Percentiles rank a stretch among this genome's conserved stretches.
Evolutionary conservation across 371 early-diverging fungal species (phyloP).

Genomic region (Vairimorpha ceranae): DNA sequence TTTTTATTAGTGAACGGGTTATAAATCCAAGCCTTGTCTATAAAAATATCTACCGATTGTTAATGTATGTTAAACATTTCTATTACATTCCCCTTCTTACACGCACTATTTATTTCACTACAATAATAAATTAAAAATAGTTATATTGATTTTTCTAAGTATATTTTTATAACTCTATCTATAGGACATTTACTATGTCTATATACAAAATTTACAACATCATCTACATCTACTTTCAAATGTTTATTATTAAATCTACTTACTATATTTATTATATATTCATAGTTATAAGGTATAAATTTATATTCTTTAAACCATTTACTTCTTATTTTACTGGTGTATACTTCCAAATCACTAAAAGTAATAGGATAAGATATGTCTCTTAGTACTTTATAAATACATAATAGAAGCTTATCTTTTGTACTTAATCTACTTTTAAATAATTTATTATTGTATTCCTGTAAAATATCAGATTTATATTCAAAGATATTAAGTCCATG

Average conservation of each 20-base stretch:
- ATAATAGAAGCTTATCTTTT: neutral
- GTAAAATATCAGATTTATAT: neutral
- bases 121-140: too few relatives aligned
- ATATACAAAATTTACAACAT: neutral
- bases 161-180: neutral
- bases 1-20: too few relatives aligned
- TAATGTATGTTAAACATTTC: too few relatives aligned
- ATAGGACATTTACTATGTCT: neutral
- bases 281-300: neutral
- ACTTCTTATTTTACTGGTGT: neutral
- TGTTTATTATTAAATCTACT: neutral
- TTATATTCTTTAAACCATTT: constrained; percentile 13
- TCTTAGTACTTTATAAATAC: neutral
- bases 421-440: neutral
- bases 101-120: too few relatives aligned
- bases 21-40: too few relatives aligned
- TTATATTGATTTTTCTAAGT: too few relatives aligned
- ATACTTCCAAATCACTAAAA: neutral
- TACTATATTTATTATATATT: neutral
- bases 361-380: neutral
- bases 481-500: neutral
- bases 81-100: too few relatives aligned
- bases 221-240: neutral
- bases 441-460: neutral
- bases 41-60: too few relatives aligned